These are phyloP conservation scores for Aristolochia californica DNA, from an alignment of 164 flowering plant species.

Conservation along the genomic window DNA sequence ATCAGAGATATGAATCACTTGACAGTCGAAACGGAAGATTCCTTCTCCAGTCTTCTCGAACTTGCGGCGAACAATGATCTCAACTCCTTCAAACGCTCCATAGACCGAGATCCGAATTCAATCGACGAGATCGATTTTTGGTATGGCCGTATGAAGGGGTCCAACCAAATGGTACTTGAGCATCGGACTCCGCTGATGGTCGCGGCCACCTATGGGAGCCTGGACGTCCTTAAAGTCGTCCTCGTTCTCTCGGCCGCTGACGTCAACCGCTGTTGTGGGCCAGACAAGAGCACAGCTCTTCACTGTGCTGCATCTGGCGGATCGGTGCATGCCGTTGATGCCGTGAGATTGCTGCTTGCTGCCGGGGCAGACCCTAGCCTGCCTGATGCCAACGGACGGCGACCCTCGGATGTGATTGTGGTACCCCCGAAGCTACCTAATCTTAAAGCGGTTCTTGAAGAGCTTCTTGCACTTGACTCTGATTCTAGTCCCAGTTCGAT, in stretches of 20 bases:
- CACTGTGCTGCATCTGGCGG: conserved; percentile 97
- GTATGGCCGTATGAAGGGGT: conserved; percentile 81
- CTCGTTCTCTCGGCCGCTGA: conserved; percentile 48
- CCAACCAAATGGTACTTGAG: conserved; percentile 73
- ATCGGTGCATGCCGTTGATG: conserved; percentile 52
- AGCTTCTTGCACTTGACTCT: conserved; percentile 25
- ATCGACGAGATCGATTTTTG: conserved; percentile 69
- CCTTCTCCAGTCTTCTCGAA: conserved; percentile 66
- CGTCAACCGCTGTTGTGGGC: conserved; percentile 54
- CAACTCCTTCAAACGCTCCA: conserved; percentile 43
- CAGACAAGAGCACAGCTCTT: conserved; percentile 70
- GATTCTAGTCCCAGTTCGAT: neutral
- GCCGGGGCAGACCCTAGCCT: conserved; percentile 70
- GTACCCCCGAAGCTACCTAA: conserved; percentile 46
- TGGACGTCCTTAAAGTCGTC: conserved; percentile 57
- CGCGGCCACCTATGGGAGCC: conserved; percentile 87
- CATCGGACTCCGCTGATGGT: conserved; percentile 89
- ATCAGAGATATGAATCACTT: conserved; percentile 39
- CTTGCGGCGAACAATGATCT: conserved; percentile 82
- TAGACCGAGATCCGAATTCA: conserved; percentile 43
- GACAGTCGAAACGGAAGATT: conserved; percentile 56
- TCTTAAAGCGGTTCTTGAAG: conserved; percentile 36
- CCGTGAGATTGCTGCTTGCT: conserved; percentile 50
- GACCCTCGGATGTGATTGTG: conserved; percentile 61
- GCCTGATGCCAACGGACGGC: conserved; percentile 50